Evolutionary conservation across 139 green algal species (phyloP), one percentile per base, ranked within the genome.

Genomic region (Closterium sp.): DNA sequence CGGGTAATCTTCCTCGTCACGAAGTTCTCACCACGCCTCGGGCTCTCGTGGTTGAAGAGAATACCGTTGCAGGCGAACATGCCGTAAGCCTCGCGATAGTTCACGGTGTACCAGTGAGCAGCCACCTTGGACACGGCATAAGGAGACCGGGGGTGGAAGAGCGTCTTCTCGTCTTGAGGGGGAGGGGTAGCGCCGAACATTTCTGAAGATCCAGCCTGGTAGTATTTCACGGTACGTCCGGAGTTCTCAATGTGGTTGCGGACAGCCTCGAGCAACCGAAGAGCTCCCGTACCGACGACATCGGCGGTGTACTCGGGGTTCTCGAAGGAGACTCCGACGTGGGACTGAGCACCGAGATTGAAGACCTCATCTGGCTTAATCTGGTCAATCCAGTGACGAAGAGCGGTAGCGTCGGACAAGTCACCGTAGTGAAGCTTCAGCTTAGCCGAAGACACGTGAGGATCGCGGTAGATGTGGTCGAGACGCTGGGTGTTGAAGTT

Each of bases 21-120:
- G 91, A 98, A 98, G 22, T 94, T 97, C 92, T 97, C 96, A 73
- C 97, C 97, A 91, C 97, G 96, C 9, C 95, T 93, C 13, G 97
- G 96, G 1, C 93, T 96, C 94, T 98, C 97, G 92, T 98, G 97
- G 94, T 98, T 98, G 96, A 98, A 98, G 28, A 98, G 95, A 79
- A 98, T 97, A 88, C 97, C 97, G 92, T 97, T 97, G 94, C 96
- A 97, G 85, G 95, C 95, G 89, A 96, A 97, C 92, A 97, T 97
- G 89, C 95, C 89, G 92, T 97, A 97, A 0, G 97, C 94, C 93
- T 98, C 96, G 28, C 96, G 93, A 95, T 97, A 97, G 93, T 97
- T 97, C 0, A 96, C 94, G 27, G 96, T 94, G 89, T 96, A 96
- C 96, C 96, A 97, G 93, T 95, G 97, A 5, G 92, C 97, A 70